These are phyloP conservation scores for Phaeosphaeria sp. DNA, from an alignment of 2,329 filamentous ascomycete genomes.

Conservation along the genomic window DNA sequence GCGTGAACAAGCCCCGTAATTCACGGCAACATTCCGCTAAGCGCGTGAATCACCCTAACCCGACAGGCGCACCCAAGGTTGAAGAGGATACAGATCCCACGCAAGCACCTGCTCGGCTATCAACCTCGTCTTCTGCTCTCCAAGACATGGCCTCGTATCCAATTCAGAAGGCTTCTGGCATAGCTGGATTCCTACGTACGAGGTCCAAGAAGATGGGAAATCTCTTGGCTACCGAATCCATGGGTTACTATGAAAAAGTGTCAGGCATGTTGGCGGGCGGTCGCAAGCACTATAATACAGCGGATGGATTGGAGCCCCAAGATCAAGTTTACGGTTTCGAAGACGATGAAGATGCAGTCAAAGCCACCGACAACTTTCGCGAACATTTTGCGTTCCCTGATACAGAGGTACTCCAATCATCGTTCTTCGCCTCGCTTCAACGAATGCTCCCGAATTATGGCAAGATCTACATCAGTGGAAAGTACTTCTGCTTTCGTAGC, in stretches of 20 bases:
- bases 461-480: slow-evolving; percentile 92
- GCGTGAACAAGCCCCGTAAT: slow-evolving; percentile 20
- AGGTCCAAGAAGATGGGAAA: slow-evolving; percentile 82
- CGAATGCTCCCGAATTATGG: slow-evolving; percentile 91
- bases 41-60: slow-evolving; percentile 16
- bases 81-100: slow-evolving; percentile 39
- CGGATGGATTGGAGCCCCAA: slow-evolving; percentile 68
- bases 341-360: slow-evolving; percentile 61
- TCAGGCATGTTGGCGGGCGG: slow-evolving; percentile 97
- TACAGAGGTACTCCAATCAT: slow-evolving; percentile 82
- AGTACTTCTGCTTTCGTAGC: slow-evolving; percentile 90
- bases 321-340: slow-evolving; percentile 66
- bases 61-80: slow-evolving; percentile 21
- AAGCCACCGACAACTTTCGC: slow-evolving; percentile 74
- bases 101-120: slow-evolving; percentile 36
- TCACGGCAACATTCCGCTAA: slow-evolving; percentile 19
- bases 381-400: slow-evolving; percentile 88
- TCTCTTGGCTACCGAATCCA: slow-evolving; percentile 85
- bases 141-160: slow-evolving; percentile 75
- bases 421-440: slow-evolving; percentile 92
- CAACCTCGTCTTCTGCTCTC: slow-evolving; percentile 58
- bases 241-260: slow-evolving; percentile 96
- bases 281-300: slow-evolving; percentile 84
- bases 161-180: slow-evolving; percentile 79
- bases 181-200: slow-evolving; percentile 82